Conservation (phyloP, 768 basidiomycete genomes). For the Pilatotrama ljubarskyi region DNA sequence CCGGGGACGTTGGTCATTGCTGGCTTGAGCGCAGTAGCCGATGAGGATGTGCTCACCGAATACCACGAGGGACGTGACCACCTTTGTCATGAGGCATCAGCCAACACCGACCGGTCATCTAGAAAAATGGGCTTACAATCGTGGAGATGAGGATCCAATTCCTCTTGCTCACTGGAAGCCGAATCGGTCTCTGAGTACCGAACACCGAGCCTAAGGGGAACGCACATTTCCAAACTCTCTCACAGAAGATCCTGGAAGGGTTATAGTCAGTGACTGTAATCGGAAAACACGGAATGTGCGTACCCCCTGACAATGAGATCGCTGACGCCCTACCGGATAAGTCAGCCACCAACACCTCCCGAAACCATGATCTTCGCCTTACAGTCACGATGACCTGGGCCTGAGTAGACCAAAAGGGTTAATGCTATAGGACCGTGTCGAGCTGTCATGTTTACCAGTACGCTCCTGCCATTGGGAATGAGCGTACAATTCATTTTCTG, state of each 20-base stretch:
- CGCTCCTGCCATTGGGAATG: slow-evolving; percentile 18
- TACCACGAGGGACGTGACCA: slow-evolving; percentile 9
- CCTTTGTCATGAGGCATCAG: background rate
- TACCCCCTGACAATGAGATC: slow-evolving; percentile 28
- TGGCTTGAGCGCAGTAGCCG: background rate
- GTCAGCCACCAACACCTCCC: background rate
- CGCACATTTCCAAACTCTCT: slow-evolving; percentile 28
- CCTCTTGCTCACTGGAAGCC: slow-evolving; percentile 20
- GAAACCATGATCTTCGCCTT: background rate
- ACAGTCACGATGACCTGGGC: slow-evolving; percentile 18
- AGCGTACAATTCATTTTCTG: background rate
- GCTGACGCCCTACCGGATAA: slow-evolving; percentile 25
- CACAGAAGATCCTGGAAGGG: slow-evolving; percentile 26
- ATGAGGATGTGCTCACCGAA: slow-evolving; percentile 10
- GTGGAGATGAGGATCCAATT: slow-evolving; percentile 18
- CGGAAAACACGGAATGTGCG: background rate
- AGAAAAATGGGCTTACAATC: slow-evolving; percentile 22
- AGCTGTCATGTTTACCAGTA: slow-evolving; percentile 18
- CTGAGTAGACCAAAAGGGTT: background rate
- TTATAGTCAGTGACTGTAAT: background rate
- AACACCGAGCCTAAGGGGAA: slow-evolving; percentile 9
- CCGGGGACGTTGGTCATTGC: background rate
- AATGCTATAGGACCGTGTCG: background rate
- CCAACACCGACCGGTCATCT: too few relatives aligned
- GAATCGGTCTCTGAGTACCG: background rate